Evolutionary conservation across 148 eudicot genomes (phyloP), one percentile per base, ranked within the genome.

Genomic region (Mesembryanthemum crystallinum): DNA sequence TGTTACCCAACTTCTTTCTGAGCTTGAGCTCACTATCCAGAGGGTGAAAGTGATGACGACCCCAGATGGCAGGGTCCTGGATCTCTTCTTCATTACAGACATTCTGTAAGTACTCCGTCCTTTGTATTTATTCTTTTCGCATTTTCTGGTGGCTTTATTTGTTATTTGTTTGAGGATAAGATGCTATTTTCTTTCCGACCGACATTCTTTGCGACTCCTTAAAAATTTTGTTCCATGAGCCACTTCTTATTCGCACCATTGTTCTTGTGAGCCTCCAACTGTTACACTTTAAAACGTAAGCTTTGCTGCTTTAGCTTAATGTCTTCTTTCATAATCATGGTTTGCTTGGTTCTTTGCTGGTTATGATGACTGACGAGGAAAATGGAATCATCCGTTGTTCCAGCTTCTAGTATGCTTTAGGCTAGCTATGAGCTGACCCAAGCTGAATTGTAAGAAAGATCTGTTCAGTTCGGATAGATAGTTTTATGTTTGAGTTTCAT

Each of bases 41-140:
- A 83, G 85, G 82, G 94, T 92, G 49, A 92, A 92, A 85, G 97
- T 92, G 78, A 92, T 87, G 28, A 90, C 97, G 15, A 90, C 86
- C 23, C 97, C 94, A 42, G 97, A 92, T 84, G 97, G 84, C 49
- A 84, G 86, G 54, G 94, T 86, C 71, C 78, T 88, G 74, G 94
- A 90, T 75, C 87, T 92, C 74, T 90, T 92, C 86, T 92, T 92
- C 71, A 82, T 92, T 43, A 88, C 87, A 29, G 94, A 92, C 79
- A 86, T 86, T 83, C 69, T 87, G 97, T 88, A 77, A 90, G 97
- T 80, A 27, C 49, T 72, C 49, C 27, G 33, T 37, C 72, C 35
- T 60, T 12, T 25, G 73, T 5, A n/a, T 45, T 54, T 25, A 33
- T 65, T 24, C 28, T 37, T 13, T 62, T 37, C 6, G 13, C 0